Evolutionary conservation across 2,329 filamentous ascomycete species (phyloP), one percentile per base, ranked within the genome.

Genomic region (Claviceps capensis): DNA sequence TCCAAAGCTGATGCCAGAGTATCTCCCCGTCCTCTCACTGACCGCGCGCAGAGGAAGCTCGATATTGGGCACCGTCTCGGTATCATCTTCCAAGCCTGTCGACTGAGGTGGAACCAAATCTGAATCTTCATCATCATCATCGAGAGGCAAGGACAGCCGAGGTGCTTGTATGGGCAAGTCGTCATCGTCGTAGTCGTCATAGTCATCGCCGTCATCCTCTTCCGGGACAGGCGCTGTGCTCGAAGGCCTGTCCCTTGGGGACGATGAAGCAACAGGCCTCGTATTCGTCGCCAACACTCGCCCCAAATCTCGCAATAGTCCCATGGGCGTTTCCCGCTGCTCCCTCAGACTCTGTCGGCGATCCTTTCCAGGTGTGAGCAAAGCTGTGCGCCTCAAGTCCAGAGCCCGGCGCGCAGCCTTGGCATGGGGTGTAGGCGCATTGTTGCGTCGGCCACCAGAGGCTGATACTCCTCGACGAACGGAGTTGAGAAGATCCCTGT

Each of bases 291-390:
- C 80, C 43, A 83, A 65, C 5, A 72, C 68, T 48, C 72, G 70
- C 52, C 77, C 76, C 26, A 85, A 70, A 52, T 73, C 72, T 49
- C 78, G 72, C 46, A 82, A 60, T 22, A 75, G 60, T 54, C 75
- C 74, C 58, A 75, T 69, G 2, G 78, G 76, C 5, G 77, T 78
- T 61, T 81, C 77, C 54, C 78, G 69, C 58, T 76, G 72, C 54
- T 75, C 73, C 57, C 75, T 73, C 49, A 76, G 61, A 60, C 79
- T 83, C 58, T 73, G 74, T n/a, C 81, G 72, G 19, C 76, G 73
- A 50, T 74, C 73, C 55, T 75, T 75, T 17, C 78, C 79, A 0
- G 81, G 81, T 0, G 81, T 84, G 55, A 81, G 73, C 47, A 80
- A 69, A 47, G 77, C 77, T 2, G 76, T 74, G 43, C 81, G 75